phyloP scores from a whole-genome alignment of 1,284 basidiomycete species.

The Ceratobasidium papillatum region DNA sequence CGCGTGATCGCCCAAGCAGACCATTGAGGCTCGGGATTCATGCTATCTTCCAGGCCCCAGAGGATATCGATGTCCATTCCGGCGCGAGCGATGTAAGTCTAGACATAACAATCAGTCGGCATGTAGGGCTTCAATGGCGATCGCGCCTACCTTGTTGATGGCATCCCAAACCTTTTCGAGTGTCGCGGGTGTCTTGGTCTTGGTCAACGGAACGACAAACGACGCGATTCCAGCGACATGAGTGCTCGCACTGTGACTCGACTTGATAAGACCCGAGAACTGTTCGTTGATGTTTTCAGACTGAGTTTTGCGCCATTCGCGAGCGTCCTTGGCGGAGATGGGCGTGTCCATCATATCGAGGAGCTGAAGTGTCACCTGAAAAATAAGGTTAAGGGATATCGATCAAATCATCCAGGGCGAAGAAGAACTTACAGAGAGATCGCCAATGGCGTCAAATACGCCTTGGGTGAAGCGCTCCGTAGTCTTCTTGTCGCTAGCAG shows the following conservation, averaged over 20 bases:
- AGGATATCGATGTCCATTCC: constrained; percentile 43
- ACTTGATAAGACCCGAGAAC: constrained; percentile 16
- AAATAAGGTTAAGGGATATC: neutral
- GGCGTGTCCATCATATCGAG: constrained; percentile 43
- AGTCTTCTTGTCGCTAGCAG: constrained; percentile 29
- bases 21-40: constrained; percentile 43
- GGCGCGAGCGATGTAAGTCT: constrained; percentile 40
- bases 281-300: constrained; percentile 23
- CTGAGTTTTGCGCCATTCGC: constrained; percentile 28
- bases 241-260: constrained; percentile 31
- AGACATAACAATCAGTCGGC: neutral
- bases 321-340: constrained; percentile 36
- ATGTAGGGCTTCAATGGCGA: neutral
- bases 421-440: constrained; percentile 38
- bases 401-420: constrained; percentile 16
- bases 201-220: constrained; percentile 41
- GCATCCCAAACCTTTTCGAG: constrained; percentile 43
- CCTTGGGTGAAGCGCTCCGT: constrained; percentile 39
- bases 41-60: constrained; percentile 43
- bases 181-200: constrained; percentile 40
- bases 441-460: constrained; percentile 44
- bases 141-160: constrained; percentile 37
- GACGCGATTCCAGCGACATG: constrained; percentile 25
- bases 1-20: constrained; percentile 37
- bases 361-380: constrained; percentile 39